Base-by-base conservation (phyloP, 495 filamentous ascomycete species). In the Pyrenopolyporus hunteri region DNA sequence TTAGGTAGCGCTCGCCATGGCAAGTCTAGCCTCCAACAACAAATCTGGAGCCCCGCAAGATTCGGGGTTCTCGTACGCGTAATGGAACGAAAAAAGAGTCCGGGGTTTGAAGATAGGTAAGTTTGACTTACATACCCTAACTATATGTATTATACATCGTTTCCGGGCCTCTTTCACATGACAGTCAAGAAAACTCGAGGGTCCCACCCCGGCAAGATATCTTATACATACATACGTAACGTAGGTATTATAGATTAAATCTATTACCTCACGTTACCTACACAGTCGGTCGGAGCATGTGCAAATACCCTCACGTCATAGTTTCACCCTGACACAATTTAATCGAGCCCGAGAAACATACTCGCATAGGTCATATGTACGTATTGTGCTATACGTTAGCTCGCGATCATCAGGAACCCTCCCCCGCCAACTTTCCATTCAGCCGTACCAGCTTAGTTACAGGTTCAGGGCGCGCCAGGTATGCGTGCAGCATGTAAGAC, bases 11-110 rank as follows among this genome's bases (percentile, higher is more conserved):
- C n/a, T n/a, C n/a, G n/a, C n/a, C n/a, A n/a, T n/a, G n/a, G n/a
- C n/a, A n/a, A n/a, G n/a, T 53, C 36, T 46, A 52, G 53, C 54
- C 37, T 44, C 33, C 26, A 54, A 62, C 43, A 44, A 56, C 19
- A 55, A 63, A 54, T 48, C 61, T 42, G 61, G 61, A 59, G 49
- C 49, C 61, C 61, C 61, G 61, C 61, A 64, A 64, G 42, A 54
- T 58, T 54, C 35, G 37, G 35, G 32, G 22, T 62, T 50, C 44
- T 32, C 37, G 49, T 48, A 59, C 49, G 59, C 59, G 53, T 47
- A 57, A 52, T 57, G 35, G 17, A 45, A 47, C n/a, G n/a, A 40
- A 40, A 9, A 51, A 25, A 54, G 55, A 64, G 60, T 64, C 60
- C 53, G 60, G 60, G 53, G 47, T 58, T 47, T 14, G 9, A 20